A percentile compares a stretch with the other conserved stretches of the same genome.
Evolutionary conservation across 176 grass and related monocot genomes (phyloP).

Genomic region (Triticum monococcum): DNA sequence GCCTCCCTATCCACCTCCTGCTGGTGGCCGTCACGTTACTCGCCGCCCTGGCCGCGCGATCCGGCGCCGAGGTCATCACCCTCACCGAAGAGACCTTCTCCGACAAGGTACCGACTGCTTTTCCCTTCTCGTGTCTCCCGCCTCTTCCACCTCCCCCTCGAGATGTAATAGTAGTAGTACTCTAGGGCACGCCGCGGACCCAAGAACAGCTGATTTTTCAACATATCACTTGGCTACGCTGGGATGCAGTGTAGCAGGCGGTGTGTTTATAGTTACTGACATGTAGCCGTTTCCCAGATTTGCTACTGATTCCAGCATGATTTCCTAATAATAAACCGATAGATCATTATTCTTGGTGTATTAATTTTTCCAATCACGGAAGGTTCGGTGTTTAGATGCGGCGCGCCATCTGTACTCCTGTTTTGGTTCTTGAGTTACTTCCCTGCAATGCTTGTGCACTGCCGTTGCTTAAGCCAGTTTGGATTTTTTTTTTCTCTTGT

Average conservation of each 20-base stretch:
- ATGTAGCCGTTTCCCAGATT: not conserved
- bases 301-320: not conserved
- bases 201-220: not conserved
- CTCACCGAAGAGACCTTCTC: slow-evolving; percentile 88
- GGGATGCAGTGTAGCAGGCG: not conserved
- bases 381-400: not conserved
- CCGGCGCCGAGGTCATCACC: slow-evolving; percentile 71
- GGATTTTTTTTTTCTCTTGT: slow-evolving; percentile 11
- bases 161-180: not conserved
- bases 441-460: not conserved
- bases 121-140: not conserved
- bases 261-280: not conserved
- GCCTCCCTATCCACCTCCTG: slow-evolving; percentile 28
- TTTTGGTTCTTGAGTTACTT: not conserved
- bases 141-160: not conserved
- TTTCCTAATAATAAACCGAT: not conserved
- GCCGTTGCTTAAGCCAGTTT: not conserved
- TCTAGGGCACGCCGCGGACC: not conserved
- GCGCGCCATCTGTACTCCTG: not conserved
- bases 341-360: not conserved
- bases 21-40: slow-evolving; percentile 9
- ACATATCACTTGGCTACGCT: not conserved
- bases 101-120: slow-evolving; percentile 58
- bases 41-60: not conserved
- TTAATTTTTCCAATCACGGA: not conserved